Conservation (phyloP, 2,329 filamentous ascomycete genomes). For the Verticillium longisporum region DNA sequence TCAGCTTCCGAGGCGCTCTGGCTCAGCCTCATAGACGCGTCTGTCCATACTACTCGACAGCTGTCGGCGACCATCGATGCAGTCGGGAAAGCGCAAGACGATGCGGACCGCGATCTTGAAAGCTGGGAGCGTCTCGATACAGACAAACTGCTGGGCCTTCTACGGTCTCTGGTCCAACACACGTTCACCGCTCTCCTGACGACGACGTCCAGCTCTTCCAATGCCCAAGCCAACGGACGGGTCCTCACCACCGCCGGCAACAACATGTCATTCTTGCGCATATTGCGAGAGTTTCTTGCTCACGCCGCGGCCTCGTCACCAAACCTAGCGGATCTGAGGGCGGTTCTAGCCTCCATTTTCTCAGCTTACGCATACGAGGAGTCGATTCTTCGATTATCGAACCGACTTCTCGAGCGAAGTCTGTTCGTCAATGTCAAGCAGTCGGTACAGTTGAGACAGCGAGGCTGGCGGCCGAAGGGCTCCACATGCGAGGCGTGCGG, state of each 20-base stretch:
- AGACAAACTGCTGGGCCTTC: conserved; percentile 55
- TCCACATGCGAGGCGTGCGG: conserved; percentile 86
- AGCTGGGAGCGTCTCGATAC: conserved; percentile 37
- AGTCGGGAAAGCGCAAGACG: conserved; percentile 14
- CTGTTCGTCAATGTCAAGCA: conserved; percentile 77
- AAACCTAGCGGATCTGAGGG: conserved; percentile 77
- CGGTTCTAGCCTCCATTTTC: conserved; percentile 83
- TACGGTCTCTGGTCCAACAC: conserved; percentile 79
- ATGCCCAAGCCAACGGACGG: conserved; percentile 23
- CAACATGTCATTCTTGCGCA: conserved; percentile 76
- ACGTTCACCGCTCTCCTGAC: conserved; percentile 82
- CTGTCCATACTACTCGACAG: conserved; percentile 57
- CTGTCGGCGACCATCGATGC: conserved; percentile 49
- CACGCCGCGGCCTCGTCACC: conserved; percentile 76
- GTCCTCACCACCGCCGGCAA: conserved; percentile 31
- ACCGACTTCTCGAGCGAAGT: conserved; percentile 79
- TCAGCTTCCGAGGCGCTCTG: conserved; percentile 50
- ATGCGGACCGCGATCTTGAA: conserved; percentile 2
- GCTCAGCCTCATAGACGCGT: conserved; percentile 53
- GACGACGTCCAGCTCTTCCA: conserved; percentile 54
- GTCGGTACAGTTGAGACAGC: conserved; percentile 66
- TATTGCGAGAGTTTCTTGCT: conserved; percentile 81
- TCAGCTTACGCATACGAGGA: conserved; percentile 94
- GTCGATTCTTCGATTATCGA: conserved; percentile 78
- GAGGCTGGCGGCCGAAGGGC: conserved; percentile 82